Conservation (phyloP, 805 yeast genomes). For the Spathaspora arborariae region DNA sequence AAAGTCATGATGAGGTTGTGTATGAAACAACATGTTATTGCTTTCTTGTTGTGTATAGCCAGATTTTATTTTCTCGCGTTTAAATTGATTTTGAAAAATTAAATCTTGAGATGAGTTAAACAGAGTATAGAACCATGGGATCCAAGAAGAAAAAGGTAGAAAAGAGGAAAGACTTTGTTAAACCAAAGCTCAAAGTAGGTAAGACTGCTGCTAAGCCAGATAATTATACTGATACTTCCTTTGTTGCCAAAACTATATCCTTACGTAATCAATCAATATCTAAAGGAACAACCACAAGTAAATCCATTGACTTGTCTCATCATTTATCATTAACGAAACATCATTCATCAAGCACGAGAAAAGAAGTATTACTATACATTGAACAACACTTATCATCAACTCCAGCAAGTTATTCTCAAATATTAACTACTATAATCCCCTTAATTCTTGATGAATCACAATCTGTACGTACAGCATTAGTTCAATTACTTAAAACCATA, state of each 20-base stretch:
- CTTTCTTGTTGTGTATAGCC: too few species aligned
- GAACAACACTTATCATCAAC: conserved; percentile 50
- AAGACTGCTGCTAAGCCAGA: conserved; percentile 68
- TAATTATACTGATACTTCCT: conserved; percentile 83
- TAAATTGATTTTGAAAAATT: background rate
- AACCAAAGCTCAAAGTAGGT: conserved; percentile 84
- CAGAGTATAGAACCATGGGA: conserved; percentile 19
- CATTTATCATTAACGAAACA: conserved; percentile 71
- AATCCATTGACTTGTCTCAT: conserved; percentile 44
- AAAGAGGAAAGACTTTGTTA: conserved; percentile 70
- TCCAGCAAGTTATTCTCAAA: conserved; percentile 52
- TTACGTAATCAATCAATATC: conserved; percentile 43
- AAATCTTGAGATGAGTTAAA: background rate
- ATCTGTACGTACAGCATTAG: conserved; percentile 58
- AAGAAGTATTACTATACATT: conserved; percentile 60
- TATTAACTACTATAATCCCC: conserved; percentile 57
- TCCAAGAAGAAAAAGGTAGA: conserved; percentile 57
- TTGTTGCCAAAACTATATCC: conserved; percentile 60
- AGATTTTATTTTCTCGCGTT: background rate
- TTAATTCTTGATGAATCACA: conserved; percentile 63
- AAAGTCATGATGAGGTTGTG: conserved; percentile 11
- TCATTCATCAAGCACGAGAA: conserved; percentile 65
- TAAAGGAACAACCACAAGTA: conserved; percentile 7
- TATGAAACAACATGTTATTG: too few species aligned
- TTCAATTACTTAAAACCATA: conserved; percentile 44